Evolutionary conservation across 2,329 filamentous ascomycete genomes (phyloP).

Genomic region (Karstenula rhodostoma): DNA sequence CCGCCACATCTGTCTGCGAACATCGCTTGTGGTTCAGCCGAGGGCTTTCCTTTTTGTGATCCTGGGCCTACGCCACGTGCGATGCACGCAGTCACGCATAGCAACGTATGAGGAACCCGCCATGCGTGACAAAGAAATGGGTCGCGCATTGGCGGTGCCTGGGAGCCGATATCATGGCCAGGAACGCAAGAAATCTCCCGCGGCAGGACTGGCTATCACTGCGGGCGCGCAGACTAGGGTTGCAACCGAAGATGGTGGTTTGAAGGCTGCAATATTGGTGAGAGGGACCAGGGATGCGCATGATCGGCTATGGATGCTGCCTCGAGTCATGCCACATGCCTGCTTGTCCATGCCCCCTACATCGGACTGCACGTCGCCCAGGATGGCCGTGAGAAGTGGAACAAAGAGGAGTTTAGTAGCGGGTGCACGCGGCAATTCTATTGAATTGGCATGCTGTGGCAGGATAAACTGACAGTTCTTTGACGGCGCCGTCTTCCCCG

Average conservation of each 20-base stretch:
- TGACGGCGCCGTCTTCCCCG: conserved; percentile 2
- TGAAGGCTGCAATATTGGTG: not conserved
- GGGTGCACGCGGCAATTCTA: conserved; percentile 4
- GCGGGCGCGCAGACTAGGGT: not conserved
- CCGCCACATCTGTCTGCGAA: conserved; percentile 6
- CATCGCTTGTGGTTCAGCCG: not conserved
- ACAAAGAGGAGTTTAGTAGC: not conserved
- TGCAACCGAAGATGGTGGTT: not conserved
- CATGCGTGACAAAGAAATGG: not conserved
- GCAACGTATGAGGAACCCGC: not conserved
- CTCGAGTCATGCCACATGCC: conserved; percentile 11
- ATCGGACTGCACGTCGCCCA: not conserved
- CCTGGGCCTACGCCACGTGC: conserved; percentile 5
- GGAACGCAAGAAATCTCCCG: not conserved
- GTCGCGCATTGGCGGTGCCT: not conserved
- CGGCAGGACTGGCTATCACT: not conserved
- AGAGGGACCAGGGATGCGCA: conserved; percentile 9
- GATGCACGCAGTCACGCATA: not conserved
- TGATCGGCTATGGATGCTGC: conserved; percentile 7
- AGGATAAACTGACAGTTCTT: not conserved
- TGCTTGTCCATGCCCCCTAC: not conserved
- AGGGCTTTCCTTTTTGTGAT: not conserved
- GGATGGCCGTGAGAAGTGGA: not conserved
- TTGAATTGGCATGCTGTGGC: conserved; percentile 9
- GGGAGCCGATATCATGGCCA: not conserved